These are phyloP conservation scores for Papiliotrema nemorosa DNA, from an alignment of 1,284 basidiomycete genomes.

Conservation along the genomic window DNA sequence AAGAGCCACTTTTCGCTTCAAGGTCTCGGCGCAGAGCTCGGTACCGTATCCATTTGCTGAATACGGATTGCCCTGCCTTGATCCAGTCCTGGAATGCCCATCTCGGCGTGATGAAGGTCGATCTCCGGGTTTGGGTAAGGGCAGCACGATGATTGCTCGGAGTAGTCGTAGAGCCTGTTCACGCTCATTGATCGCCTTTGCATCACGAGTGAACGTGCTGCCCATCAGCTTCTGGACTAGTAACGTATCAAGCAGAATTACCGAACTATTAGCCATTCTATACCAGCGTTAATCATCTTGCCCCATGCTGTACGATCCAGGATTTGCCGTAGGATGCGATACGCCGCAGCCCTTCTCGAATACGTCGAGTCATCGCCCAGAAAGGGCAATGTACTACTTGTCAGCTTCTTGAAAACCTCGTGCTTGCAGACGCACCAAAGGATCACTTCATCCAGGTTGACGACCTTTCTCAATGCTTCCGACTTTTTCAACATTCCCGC, in stretches of 20 bases:
- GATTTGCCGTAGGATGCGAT: constrained; percentile 77
- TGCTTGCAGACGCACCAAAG: constrained; percentile 57
- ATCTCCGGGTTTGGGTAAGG: constrained; percentile 9
- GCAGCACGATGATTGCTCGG: constrained; percentile 65
- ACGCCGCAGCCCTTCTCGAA: constrained; percentile 75
- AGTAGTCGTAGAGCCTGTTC: constrained; percentile 93
- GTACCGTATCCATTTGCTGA: not conserved
- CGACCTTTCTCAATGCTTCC: constrained; percentile 70
- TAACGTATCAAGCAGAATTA: constrained; percentile 42
- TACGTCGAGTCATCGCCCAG: constrained; percentile 72
- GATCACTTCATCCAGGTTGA: constrained; percentile 67
- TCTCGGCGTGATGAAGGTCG: constrained; percentile 1
- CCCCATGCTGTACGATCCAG: constrained; percentile 59
- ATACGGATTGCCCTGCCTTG: not conserved
- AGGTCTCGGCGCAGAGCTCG: constrained; percentile 7
- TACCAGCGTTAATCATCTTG: constrained; percentile 46
- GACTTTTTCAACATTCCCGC: constrained; percentile 68
- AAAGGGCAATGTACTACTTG: constrained; percentile 65
- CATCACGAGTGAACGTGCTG: constrained; percentile 80
- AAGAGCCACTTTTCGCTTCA: constrained; percentile 27
- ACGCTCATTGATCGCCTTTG: constrained; percentile 74
- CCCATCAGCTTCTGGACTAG: not conserved
- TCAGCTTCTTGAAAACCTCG: constrained; percentile 25
- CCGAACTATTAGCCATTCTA: constrained; percentile 90
- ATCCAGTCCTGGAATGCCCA: constrained; percentile 4